Percentiles rank a stretch among this genome's conserved stretches.
Evolutionary conservation across 768 basidiomycete genomes (phyloP).

Genomic region (Pleurotus salmoneostramineus): DNA sequence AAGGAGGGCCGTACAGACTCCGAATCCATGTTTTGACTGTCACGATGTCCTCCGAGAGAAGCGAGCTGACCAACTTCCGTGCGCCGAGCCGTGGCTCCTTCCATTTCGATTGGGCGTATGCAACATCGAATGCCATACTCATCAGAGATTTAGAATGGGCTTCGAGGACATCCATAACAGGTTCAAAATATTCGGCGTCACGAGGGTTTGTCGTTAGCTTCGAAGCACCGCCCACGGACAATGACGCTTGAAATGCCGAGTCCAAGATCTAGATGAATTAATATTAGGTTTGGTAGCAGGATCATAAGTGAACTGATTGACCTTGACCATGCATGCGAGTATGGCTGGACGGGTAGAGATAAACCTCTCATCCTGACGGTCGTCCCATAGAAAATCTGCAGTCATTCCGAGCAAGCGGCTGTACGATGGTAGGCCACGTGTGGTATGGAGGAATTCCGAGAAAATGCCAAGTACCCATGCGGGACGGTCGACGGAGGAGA

Average conservation of each 20-base stretch:
- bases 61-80: slow-evolving; percentile 28
- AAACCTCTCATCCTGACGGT: slow-evolving; percentile 77
- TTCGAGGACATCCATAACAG: slow-evolving; percentile 28
- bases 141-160: slow-evolving; percentile 35
- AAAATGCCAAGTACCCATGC: slow-evolving; percentile 64
- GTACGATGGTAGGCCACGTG: slow-evolving; percentile 44
- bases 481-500: slow-evolving; percentile 32
- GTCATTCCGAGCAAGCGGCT: slow-evolving; percentile 71
- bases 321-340: slow-evolving; percentile 58
- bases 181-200: slow-evolving; percentile 14
- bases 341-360: slow-evolving; percentile 52
- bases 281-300: background rate
- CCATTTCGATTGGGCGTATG: slow-evolving; percentile 31
- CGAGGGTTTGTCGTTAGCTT: background rate
- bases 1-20: slow-evolving; percentile 19
- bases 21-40: slow-evolving; percentile 27
- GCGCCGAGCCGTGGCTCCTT: slow-evolving; percentile 26
- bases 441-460: slow-evolving; percentile 54
- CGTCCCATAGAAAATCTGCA: slow-evolving; percentile 72
- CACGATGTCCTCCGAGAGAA: slow-evolving; percentile 28
- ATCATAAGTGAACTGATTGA: slow-evolving; percentile 33
- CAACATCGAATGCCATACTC: slow-evolving; percentile 29
- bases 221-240: slow-evolving; percentile 10
- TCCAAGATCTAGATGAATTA: slow-evolving; percentile 24
- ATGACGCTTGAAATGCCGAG: slow-evolving; percentile 21